Percentiles rank a stretch among this genome's conserved stretches.
These are phyloP conservation scores for Pholiota conissans DNA, from an alignment of 768 basidiomycete species.

Conservation along the genomic window DNA sequence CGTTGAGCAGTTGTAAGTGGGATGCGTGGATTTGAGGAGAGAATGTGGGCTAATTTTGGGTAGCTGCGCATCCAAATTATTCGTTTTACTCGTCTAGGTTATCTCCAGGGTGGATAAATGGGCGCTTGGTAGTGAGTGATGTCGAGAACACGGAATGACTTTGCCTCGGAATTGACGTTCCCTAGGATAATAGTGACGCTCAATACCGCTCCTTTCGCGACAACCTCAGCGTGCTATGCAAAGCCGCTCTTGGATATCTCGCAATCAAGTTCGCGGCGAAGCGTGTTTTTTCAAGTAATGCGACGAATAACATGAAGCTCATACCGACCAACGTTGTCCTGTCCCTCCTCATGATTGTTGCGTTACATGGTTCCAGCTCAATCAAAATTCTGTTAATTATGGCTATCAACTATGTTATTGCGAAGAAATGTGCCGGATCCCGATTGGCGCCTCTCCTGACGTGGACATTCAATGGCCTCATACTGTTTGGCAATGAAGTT, in stretches of 20 bases:
- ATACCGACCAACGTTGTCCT: constrained; percentile 62
- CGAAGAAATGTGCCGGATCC: constrained; percentile 42
- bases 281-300: constrained; percentile 23
- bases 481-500: constrained; percentile 79
- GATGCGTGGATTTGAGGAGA: not conserved
- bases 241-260: constrained; percentile 53
- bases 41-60: not conserved
- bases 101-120: constrained; percentile 79
- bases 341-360: constrained; percentile 62
- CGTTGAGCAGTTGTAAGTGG: constrained; percentile 73
- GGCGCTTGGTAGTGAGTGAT: constrained; percentile 68
- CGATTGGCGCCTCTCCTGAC: constrained; percentile 52
- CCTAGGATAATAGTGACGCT: constrained; percentile 86
- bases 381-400: constrained; percentile 80
- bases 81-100: constrained; percentile 54
- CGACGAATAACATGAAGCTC: constrained; percentile 31
- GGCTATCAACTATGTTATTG: constrained; percentile 64
- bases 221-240: constrained; percentile 66
- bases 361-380: constrained; percentile 78
- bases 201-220: constrained; percentile 90
- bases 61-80: constrained; percentile 82
- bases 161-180: constrained; percentile 4
- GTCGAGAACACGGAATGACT: not conserved
- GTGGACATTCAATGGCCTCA: constrained; percentile 74
- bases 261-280: constrained; percentile 52